Conservation (phyloP, 192 early-diverging fungal genomes). For the Gigaspora rosea region DNA sequence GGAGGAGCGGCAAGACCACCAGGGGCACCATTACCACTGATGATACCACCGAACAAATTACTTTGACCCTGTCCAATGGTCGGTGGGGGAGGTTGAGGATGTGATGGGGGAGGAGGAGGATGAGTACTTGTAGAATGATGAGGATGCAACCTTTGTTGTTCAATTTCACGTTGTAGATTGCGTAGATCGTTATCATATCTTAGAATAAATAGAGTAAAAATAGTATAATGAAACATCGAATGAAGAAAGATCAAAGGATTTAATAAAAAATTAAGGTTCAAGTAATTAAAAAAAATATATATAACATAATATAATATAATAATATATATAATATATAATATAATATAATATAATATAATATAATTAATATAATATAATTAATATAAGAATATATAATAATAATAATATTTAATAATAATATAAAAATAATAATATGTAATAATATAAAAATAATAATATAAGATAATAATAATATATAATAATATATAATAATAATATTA, state of each 20-base stretch:
- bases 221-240: background rate
- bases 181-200: slow-evolving; percentile 84
- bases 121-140: slow-evolving; percentile 54
- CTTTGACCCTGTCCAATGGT: slow-evolving; percentile 64
- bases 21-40: slow-evolving; percentile 48
- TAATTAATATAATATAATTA: too few relatives aligned
- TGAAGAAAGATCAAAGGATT: background rate
- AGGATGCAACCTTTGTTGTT: slow-evolving; percentile 62
- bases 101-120: slow-evolving; percentile 52
- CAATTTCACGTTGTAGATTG: slow-evolving; percentile 80
- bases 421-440: too few relatives aligned
- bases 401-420: too few relatives aligned
- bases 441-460: too few relatives aligned
- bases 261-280: too few relatives aligned
- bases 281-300: too few relatives aligned
- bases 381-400: too few relatives aligned
- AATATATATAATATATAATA: too few relatives aligned
- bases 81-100: slow-evolving; percentile 60
- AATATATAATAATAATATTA: background rate
- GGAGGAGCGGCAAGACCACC: slow-evolving; percentile 52
- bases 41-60: slow-evolving; percentile 58
- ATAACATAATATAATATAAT: background rate
- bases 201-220: background rate
- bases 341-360: too few relatives aligned
- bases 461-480: too few relatives aligned